Base-by-base conservation (phyloP, 768 basidiomycete genomes). In the Suillus americanus region DNA sequence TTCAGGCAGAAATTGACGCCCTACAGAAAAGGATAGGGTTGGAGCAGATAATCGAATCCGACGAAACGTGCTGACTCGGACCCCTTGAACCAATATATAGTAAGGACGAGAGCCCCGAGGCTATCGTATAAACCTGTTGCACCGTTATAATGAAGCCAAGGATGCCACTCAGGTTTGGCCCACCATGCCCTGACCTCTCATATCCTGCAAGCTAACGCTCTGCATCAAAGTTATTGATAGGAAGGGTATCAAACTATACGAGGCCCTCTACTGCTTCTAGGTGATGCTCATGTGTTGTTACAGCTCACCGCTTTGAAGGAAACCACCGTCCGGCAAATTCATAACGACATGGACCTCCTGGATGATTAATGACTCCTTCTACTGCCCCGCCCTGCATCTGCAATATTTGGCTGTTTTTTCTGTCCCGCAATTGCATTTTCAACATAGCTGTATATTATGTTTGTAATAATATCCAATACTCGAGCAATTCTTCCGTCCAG, bases 91-190 rank as follows among this genome's bases (percentile, higher is more conserved):
- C 13, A n/a, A 25, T 20, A 18, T 65, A 37, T 35, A 35, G 35
- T 10, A 9, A 35, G 35, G 35, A 35, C 61, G 80, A 81, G 64
- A 83, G 87, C 60, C 83, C 88, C 0, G 84, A 87, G 50, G 77
- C 76, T 57, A 84, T 90, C 12, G 85, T 89, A 28, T 92, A 73
- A 84, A 83, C 68, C 79, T 91, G 3, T 78, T 92, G 41, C 92
- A 93, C 73, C 79, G 78, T 43, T 94, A 92, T 66, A 93, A 93
- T 65, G 92, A 94, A 73, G 85, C 90, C 12, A 93, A 93, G 71
- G 92, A 94, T 72, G 92, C 91, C 4, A 82, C 90, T 0, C 92
- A 93, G 86, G 91, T 87, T 45, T 25, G 59, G 55, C 40, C 30
- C 40, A 62, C 18, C n/a, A 28, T 23, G 20, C 10, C 35, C 35